phyloP scores from a whole-genome alignment of 2,329 filamentous ascomycete species.

The Botryotinia narcissicola region DNA sequence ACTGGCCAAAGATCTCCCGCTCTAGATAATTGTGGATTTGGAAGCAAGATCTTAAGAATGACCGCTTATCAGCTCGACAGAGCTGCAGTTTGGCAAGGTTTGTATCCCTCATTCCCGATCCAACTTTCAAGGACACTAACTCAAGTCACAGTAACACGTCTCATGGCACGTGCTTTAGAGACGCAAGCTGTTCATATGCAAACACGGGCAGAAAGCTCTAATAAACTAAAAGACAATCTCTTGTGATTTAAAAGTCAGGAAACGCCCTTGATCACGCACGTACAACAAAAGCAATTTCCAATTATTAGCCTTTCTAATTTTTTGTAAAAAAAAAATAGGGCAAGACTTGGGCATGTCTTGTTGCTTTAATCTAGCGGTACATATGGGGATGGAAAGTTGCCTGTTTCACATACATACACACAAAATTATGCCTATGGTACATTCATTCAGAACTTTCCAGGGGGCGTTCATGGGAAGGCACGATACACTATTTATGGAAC shows the following conservation, averaged over 20 bases:
- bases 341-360: conserved; percentile 5
- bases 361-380: background rate
- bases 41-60: conserved; percentile 77
- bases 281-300: background rate
- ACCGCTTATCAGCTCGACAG: conserved; percentile 86
- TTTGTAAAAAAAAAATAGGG: background rate
- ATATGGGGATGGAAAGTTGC: background rate
- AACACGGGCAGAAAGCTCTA: conserved; percentile 1
- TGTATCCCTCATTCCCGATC: conserved; percentile 39
- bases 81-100: conserved; percentile 89
- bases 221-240: background rate
- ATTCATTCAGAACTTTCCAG: background rate
- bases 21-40: conserved; percentile 69
- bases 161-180: conserved; percentile 53
- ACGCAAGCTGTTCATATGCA: conserved; percentile 13
- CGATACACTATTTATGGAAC: background rate
- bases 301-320: background rate
- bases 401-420: conserved; percentile 1
- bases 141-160: conserved; percentile 56
- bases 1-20: conserved; percentile 52
- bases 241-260: background rate
- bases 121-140: conserved; percentile 32
- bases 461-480: background rate
- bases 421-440: background rate
- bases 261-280: background rate